Conservation (phyloP, 495 filamentous ascomycete species). For the Tuber brumale region DNA sequence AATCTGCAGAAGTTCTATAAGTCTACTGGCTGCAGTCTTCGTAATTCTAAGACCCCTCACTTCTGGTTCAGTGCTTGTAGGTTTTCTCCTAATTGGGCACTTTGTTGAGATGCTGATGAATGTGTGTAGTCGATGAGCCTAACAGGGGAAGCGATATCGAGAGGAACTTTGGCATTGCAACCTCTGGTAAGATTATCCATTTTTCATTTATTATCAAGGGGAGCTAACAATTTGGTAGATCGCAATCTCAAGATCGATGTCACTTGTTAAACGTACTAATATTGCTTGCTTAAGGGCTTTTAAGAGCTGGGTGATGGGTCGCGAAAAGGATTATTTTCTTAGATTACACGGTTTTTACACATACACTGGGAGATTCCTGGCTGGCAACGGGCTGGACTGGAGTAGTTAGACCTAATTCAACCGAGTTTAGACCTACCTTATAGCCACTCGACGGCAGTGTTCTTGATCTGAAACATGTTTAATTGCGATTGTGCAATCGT, state of each 20-base stretch:
- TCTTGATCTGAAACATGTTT: too few relatives aligned
- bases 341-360: not conserved
- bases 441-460: too few relatives aligned
- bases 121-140: conserved; percentile 32
- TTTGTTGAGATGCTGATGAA: not conserved
- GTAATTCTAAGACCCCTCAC: conserved; percentile 22
- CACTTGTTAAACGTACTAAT: not conserved
- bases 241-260: conserved; percentile 2
- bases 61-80: conserved; percentile 38
- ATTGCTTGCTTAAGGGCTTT: not conserved
- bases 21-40: conserved; percentile 58
- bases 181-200: not conserved
- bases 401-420: not conserved
- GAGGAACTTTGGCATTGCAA: conserved; percentile 37
- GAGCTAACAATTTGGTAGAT: not conserved
- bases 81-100: not conserved
- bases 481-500: too few relatives aligned
- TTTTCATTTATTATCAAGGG: not conserved
- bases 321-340: not conserved
- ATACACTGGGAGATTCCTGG: not conserved
- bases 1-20: conserved; percentile 79
- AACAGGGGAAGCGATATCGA: conserved; percentile 26
- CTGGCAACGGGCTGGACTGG: not conserved
- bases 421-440: not conserved
- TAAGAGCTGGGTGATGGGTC: not conserved